Evolutionary conservation across 495 filamentous ascomycete genomes (phyloP).

Genomic region (Penicillium salamii): DNA sequence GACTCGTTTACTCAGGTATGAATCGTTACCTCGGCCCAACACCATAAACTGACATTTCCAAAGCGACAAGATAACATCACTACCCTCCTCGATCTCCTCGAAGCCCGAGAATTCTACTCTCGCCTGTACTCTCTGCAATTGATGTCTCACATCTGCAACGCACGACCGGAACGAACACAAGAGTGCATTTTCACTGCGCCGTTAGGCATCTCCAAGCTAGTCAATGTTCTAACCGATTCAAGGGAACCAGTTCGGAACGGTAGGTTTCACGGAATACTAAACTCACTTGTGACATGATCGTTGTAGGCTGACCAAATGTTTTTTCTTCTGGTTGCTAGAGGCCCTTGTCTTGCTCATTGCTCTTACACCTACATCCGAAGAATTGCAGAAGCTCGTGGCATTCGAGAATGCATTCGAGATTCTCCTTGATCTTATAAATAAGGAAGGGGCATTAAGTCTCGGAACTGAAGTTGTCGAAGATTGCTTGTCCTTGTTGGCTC

Average conservation of each 20-base stretch:
- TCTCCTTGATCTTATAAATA: constrained; percentile 75
- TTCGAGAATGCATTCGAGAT: constrained; percentile 92
- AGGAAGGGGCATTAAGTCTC: constrained; percentile 76
- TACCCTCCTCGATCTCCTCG: constrained; percentile 81
- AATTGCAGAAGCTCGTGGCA: constrained; percentile 90
- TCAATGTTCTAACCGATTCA: constrained; percentile 76
- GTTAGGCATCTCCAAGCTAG: constrained; percentile 82
- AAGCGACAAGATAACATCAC: constrained; percentile 96
- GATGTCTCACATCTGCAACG: constrained; percentile 79
- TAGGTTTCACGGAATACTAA: constrained; percentile 32
- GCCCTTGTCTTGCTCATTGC: constrained; percentile 66
- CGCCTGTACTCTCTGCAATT: constrained; percentile 90
- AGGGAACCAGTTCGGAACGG: constrained; percentile 89
- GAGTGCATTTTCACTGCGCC: constrained; percentile 89
- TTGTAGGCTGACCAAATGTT: constrained; percentile 10
- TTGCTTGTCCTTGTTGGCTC: constrained; percentile 88
- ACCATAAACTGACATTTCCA: constrained; percentile 40
- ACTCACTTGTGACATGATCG: not conserved
- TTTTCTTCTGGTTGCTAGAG: constrained; percentile 38
- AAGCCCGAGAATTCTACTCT: constrained; percentile 86
- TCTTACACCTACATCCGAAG: constrained; percentile 65
- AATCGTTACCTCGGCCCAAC: not conserved
- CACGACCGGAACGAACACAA: constrained; percentile 89
- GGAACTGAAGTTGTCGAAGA: constrained; percentile 93
- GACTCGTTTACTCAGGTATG: constrained; percentile 94